Evolutionary conservation across 306 rosid genomes (phyloP).

Genomic region (Begonia loranthoides): DNA sequence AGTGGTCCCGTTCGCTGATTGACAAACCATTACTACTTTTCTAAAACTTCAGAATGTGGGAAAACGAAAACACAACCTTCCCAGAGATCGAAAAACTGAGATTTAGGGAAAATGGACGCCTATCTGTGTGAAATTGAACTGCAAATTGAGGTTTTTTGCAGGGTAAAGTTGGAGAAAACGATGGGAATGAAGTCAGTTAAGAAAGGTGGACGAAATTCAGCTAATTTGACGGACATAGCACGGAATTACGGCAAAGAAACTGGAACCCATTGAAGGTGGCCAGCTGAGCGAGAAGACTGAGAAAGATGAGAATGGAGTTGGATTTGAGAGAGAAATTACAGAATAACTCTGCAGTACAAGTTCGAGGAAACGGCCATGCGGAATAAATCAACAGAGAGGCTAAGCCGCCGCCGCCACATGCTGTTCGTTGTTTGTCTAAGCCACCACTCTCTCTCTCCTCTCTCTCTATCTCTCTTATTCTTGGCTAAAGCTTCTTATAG

Average conservation of each 20-base stretch:
- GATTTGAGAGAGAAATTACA: conserved; percentile 22
- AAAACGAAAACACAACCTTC: conserved; percentile 18
- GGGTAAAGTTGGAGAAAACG: not conserved
- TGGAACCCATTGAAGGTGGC: conserved; percentile 75
- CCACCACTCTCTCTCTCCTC: not conserved
- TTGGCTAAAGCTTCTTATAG: not conserved
- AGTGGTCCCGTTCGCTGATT: conserved; percentile 88
- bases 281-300: not conserved
- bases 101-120: not conserved
- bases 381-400: conserved; percentile 53
- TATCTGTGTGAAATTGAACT: not conserved
- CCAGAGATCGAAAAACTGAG: conserved; percentile 15
- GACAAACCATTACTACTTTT: conserved; percentile 96
- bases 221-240: conserved; percentile 91
- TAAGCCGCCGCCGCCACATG: conserved; percentile 26
- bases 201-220: conserved; percentile 22
- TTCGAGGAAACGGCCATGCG: conserved; percentile 72
- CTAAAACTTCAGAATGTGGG: conserved; percentile 31
- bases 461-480: not conserved
- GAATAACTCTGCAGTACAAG: conserved; percentile 78
- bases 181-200: not conserved
- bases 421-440: not conserved
- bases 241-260: conserved; percentile 64
- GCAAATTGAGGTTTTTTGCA: not conserved
- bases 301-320: conserved; percentile 1